A percentile compares a stretch with the other conserved stretches of the same genome.
Conservation (phyloP, 2,329 filamentous ascomycete genomes). For the Aspergillus hiratsukae region DNA sequence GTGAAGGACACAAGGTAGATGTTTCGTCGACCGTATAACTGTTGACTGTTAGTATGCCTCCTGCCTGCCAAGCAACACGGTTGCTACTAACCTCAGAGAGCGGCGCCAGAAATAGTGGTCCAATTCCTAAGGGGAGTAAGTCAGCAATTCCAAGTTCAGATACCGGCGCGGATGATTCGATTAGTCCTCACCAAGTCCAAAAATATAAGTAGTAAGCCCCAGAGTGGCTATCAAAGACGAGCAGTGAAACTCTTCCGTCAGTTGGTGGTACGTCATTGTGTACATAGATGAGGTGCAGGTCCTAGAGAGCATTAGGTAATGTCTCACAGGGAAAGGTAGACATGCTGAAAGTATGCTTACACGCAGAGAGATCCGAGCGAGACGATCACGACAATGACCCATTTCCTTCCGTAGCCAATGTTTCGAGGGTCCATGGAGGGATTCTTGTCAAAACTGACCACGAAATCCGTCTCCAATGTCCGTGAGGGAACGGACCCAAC, state of each 20-base stretch:
- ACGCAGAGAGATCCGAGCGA: constrained; percentile 73
- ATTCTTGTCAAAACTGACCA: constrained; percentile 70
- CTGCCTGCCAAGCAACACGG: not conserved
- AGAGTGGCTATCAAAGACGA: constrained; percentile 70
- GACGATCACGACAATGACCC: constrained; percentile 71
- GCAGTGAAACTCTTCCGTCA: constrained; percentile 68
- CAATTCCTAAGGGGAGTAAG: constrained; percentile 39
- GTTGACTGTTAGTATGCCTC: constrained; percentile 5
- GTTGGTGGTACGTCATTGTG: constrained; percentile 73
- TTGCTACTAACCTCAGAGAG: constrained; percentile 50
- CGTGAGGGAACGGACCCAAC: too few species aligned
- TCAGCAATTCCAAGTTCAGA: not conserved
- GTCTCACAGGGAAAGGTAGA: too few species aligned
- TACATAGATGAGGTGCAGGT: constrained; percentile 88
- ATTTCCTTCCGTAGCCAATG: constrained; percentile 64
- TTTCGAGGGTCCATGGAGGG: constrained; percentile 73
- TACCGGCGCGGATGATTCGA: not conserved
- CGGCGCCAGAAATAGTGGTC: constrained; percentile 60
- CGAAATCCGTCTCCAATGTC: constrained; percentile 39
- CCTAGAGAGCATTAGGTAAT: constrained; percentile 38
- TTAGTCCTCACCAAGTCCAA: constrained; percentile 59
- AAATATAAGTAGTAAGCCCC: constrained; percentile 75
- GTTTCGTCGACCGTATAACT: constrained; percentile 76
- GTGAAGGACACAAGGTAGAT: constrained; percentile 73
- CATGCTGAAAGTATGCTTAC: constrained; percentile 52